Base-by-base conservation (phyloP, 179 eudicot genomes). In the Beta macrorhiza region DNA sequence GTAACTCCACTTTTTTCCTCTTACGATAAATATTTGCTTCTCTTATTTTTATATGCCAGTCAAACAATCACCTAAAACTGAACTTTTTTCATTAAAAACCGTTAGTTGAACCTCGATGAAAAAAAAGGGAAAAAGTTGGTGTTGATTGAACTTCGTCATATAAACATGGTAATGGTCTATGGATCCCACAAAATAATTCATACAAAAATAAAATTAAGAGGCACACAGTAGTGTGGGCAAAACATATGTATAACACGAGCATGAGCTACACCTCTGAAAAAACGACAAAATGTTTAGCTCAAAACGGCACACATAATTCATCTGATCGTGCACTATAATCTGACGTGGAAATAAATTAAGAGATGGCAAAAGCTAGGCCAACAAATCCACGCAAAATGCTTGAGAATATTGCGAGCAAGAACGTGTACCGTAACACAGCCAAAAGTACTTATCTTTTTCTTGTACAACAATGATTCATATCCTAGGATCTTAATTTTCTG, bases 311-410 rank as follows among this genome's bases (percentile, higher is more conserved):
- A 74, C 56, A 53, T 0, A 4, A 64, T 2, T 8, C 64, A 7
- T 22, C 16, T 17, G 0, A 42, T 8, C 22, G 44, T 6, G 10
- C 70, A 20, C 2, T 42, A 13, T 12, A 17, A 53, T 25, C 74
- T 56, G 72, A 83, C 82, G 84, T 85, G 88, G 85, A 74, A 77
- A 69, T 10, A 2, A 68, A 22, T 13, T 32, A 22, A 74, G 83
- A 79, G 75, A 55, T 86, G 88, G 86, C 12, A 25, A 44, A 58
- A 58, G 37, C 58, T 59, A 32, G 29, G 78, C 76, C 49, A n/a
- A 47, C 19, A 65, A 45, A 78, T 57, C n/a, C 84, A 72, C 79
- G 78, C 82, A 83, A 5, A 3, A n/a, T 4, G 72, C 84, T 68
- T 79, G 61, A 69, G 88, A 32, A 75, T 5, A 20, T 32, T 85